These are phyloP conservation scores for Candida corydali DNA, from an alignment of 805 yeast species.

Conservation along the genomic window DNA sequence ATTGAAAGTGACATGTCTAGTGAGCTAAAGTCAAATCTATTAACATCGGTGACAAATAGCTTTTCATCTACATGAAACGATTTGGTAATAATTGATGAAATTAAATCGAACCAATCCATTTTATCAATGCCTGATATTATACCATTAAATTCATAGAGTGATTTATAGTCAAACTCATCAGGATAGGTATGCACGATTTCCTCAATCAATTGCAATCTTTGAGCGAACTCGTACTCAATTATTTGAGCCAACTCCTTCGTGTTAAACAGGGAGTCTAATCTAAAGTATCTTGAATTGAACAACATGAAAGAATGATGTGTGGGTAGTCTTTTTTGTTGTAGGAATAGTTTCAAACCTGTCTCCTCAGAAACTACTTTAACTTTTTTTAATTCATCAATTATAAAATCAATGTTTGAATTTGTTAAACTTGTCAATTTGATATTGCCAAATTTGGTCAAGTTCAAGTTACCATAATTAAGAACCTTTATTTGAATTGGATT, in stretches of 20 bases:
- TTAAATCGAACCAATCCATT: conserved; percentile 44
- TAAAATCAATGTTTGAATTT: conserved; percentile 10
- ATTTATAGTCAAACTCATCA: conserved; percentile 16
- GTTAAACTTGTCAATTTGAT: conserved; percentile 6
- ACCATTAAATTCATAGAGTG: conserved; percentile 16
- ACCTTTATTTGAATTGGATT: conserved; percentile 34
- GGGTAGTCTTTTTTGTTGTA: conserved; percentile 29
- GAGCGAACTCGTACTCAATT: conserved; percentile 43
- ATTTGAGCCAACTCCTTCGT: conserved; percentile 32
- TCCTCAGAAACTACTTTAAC: conserved; percentile 1
- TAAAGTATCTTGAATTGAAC: conserved; percentile 53
- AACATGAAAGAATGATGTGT: conserved; percentile 36
- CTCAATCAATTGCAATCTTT: conserved; percentile 35
- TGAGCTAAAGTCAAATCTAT: conserved; percentile 44
- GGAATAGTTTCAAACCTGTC: conserved; percentile 12
- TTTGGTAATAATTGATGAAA: conserved; percentile 40
- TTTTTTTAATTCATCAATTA: conserved; percentile 5
- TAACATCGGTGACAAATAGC: conserved; percentile 35
- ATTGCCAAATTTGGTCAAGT: conserved; percentile 4
- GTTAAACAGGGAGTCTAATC: conserved; percentile 20
- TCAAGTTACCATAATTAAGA: conserved; percentile 20
- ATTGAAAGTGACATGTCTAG: conserved; percentile 25
- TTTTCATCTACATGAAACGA: conserved; percentile 42
- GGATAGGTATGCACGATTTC: conserved; percentile 27
- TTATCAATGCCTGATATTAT: conserved; percentile 1